Conservation (phyloP, 2,329 filamentous ascomycete species). For the Penicillium sp. region DNA sequence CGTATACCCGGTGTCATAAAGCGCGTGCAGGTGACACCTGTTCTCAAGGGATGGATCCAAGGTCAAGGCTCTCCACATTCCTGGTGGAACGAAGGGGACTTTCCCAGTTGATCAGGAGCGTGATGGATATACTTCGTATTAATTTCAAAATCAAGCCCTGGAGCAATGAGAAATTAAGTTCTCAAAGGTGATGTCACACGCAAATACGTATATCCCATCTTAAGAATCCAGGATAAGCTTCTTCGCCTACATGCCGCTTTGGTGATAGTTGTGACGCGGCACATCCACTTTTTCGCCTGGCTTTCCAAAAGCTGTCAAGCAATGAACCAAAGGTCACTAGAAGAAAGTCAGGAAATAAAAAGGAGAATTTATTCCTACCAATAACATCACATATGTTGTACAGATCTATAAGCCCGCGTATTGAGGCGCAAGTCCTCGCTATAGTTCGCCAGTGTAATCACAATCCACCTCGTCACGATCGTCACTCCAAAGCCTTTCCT, state of each 20-base stretch:
- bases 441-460: neutral
- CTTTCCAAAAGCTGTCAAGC: neutral
- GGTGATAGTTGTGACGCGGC: neutral
- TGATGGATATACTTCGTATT: neutral
- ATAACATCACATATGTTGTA: neutral
- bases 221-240: neutral
- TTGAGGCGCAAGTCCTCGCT: neutral
- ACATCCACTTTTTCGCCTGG: neutral
- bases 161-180: neutral
- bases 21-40: neutral
- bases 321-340: neutral
- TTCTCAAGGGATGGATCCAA: neutral
- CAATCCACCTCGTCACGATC: neutral
- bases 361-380: neutral
- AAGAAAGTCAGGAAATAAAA: neutral
- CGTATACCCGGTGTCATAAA: neutral
- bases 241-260: neutral
- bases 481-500: neutral
- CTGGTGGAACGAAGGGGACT: neutral
- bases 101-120: neutral
- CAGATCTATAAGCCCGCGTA: neutral
- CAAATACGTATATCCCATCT: neutral
- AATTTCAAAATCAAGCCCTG: neutral
- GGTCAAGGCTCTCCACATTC: conserved; percentile 1
- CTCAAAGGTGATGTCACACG: neutral